Percentiles rank a stretch among this genome's conserved stretches.
Evolutionary conservation across 352 stramenopile genomes (phyloP).

Genomic region (Phytophthora idaei): DNA sequence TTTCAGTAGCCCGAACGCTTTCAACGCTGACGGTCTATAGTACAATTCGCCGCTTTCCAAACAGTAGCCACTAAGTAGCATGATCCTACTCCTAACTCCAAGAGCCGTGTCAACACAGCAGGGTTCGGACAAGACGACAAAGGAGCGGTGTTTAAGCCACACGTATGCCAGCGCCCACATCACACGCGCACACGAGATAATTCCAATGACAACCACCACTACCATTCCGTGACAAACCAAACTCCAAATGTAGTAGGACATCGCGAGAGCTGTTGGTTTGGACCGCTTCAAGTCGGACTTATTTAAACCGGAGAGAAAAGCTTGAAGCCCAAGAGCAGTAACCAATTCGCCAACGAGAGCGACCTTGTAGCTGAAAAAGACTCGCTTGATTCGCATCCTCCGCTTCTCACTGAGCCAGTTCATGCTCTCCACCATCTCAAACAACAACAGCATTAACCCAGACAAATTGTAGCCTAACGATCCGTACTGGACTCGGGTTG

Average conservation of each 20-base stretch:
- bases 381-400: constrained; percentile 11
- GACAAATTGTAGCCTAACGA: constrained; percentile 36
- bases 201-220: constrained; percentile 17
- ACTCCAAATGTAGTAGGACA: constrained; percentile 31
- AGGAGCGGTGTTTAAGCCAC: constrained; percentile 4
- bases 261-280: constrained; percentile 10
- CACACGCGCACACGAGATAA: constrained; percentile 7
- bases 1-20: constrained; percentile 19
- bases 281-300: constrained; percentile 19
- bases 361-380: constrained; percentile 27
- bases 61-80: constrained; percentile 15
- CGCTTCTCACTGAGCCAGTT: constrained; percentile 11
- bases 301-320: constrained; percentile 20
- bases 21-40: constrained; percentile 17
- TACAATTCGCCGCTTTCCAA: constrained; percentile 20
- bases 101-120: constrained; percentile 25
- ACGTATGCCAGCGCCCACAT: constrained; percentile 8
- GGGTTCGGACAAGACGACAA: constrained; percentile 14
- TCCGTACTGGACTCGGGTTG: constrained; percentile 19
- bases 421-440: constrained; percentile 33
- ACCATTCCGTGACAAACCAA: constrained; percentile 6
- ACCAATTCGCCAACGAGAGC: constrained; percentile 10
- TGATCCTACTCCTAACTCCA: constrained; percentile 12
- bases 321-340: constrained; percentile 9
- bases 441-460: constrained; percentile 26